phyloP scores from a whole-genome alignment of 495 filamentous ascomycete genomes.

The Talaromyces thailandensis region DNA sequence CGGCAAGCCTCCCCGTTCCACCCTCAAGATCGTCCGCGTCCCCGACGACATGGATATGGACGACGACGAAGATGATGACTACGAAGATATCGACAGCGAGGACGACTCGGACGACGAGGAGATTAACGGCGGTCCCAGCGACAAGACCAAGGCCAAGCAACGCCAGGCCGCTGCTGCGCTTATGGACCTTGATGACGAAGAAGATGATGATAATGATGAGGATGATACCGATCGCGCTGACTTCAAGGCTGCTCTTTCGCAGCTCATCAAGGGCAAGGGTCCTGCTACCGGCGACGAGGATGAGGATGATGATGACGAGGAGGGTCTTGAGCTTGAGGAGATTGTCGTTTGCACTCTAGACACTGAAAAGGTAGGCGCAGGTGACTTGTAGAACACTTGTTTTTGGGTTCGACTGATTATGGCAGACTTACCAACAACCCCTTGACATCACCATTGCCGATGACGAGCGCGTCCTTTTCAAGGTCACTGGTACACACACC shows the following conservation, averaged over 20 bases:
- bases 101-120: conserved; percentile 62
- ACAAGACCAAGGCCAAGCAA: conserved; percentile 80
- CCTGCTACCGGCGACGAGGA: conserved; percentile 62
- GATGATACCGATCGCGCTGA: conserved; percentile 51
- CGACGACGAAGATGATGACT: conserved; percentile 51
- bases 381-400: not conserved
- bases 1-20: conserved; percentile 60
- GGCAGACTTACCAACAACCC: conserved; percentile 86
- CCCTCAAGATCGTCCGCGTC: conserved; percentile 78
- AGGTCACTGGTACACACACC: conserved; percentile 79
- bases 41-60: conserved; percentile 42
- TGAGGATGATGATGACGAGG: conserved; percentile 53
- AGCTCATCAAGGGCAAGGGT: conserved; percentile 70
- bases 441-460: conserved; percentile 84
- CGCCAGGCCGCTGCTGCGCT: conserved; percentile 58
- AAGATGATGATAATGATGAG: conserved; percentile 52
- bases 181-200: conserved; percentile 58
- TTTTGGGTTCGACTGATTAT: conserved; percentile 9
- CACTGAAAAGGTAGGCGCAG: conserved; percentile 58
- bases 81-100: conserved; percentile 56
- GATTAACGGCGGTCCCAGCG: conserved; percentile 79
- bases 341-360: conserved; percentile 91
- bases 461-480: conserved; percentile 83
- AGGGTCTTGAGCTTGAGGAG: conserved; percentile 68
- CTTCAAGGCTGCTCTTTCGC: conserved; percentile 54